phyloP scores from a whole-genome alignment of 2,329 filamentous ascomycete genomes.

The Monilinia aucupariae region DNA sequence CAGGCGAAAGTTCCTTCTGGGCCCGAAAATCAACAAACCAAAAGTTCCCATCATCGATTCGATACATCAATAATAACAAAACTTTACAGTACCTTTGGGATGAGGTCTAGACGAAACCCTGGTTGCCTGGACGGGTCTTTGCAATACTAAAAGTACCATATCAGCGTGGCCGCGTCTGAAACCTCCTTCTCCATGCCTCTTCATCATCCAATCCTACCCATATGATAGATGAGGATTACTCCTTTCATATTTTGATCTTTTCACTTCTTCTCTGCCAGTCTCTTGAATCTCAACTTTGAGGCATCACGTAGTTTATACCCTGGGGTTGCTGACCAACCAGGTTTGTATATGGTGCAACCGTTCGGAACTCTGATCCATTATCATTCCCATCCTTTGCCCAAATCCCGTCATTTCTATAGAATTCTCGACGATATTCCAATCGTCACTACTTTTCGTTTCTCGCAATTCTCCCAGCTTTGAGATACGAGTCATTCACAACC shows the following conservation, averaged over 20 bases:
- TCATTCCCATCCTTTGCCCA: neutral
- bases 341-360: neutral
- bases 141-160: neutral
- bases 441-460: too few species aligned
- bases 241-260: neutral
- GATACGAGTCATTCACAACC: neutral
- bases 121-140: neutral
- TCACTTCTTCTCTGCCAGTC: neutral
- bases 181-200: neutral
- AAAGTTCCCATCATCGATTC: neutral
- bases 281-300: neutral
- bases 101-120: neutral
- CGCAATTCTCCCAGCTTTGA: neutral
- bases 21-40: neutral
- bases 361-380: neutral
- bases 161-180: neutral
- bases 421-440: neutral
- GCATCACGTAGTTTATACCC: neutral
- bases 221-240: neutral
- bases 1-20: neutral
- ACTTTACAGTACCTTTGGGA: neutral
- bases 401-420: too few species aligned
- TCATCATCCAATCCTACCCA: neutral
- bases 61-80: neutral
- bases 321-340: neutral